Conservation (phyloP, 2,329 filamentous ascomycete species). For the Pestalotiopsis sp. region DNA sequence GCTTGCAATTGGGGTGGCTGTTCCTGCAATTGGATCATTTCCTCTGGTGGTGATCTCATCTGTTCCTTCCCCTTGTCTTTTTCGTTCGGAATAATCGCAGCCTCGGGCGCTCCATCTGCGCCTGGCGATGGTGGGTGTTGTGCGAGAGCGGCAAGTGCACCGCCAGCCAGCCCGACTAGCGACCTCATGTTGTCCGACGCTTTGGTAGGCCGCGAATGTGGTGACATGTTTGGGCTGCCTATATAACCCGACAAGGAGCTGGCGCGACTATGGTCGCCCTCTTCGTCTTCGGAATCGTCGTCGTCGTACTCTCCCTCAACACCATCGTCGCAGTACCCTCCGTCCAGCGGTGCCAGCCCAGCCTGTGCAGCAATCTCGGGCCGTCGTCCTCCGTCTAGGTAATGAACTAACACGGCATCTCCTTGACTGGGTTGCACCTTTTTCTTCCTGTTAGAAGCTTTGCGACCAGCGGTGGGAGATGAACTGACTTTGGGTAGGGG, state of each 20-base stretch:
- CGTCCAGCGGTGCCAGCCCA: slow-evolving; percentile 53
- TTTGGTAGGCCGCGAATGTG: slow-evolving; percentile 22
- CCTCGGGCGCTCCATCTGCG: neutral
- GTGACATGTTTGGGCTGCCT: slow-evolving; percentile 33
- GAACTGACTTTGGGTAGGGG: slow-evolving; percentile 47
- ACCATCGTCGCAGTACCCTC: neutral
- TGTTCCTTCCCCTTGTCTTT: neutral
- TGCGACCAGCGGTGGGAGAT: slow-evolving; percentile 39
- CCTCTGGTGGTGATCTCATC: neutral
- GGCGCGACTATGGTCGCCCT: slow-evolving; percentile 18
- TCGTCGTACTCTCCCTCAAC: slow-evolving; percentile 36
- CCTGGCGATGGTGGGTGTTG: slow-evolving; percentile 16
- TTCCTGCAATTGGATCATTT: slow-evolving; percentile 1
- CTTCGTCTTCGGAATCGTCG: slow-evolving; percentile 41
- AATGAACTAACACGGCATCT: slow-evolving; percentile 68
- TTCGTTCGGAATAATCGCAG: neutral
- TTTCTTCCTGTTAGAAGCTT: slow-evolving; percentile 53
- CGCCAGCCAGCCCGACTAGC: slow-evolving; percentile 3
- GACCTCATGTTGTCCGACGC: slow-evolving; percentile 17
- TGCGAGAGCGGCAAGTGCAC: neutral
- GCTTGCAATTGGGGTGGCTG: neutral
- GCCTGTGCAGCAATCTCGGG: slow-evolving; percentile 66
- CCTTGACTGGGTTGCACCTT: slow-evolving; percentile 61
- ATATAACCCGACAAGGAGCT: slow-evolving; percentile 14
- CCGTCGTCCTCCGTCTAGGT: slow-evolving; percentile 64